Evolutionary conservation across 192 early-diverging fungal genomes (phyloP).

Genomic region (Coemansia sp.): DNA sequence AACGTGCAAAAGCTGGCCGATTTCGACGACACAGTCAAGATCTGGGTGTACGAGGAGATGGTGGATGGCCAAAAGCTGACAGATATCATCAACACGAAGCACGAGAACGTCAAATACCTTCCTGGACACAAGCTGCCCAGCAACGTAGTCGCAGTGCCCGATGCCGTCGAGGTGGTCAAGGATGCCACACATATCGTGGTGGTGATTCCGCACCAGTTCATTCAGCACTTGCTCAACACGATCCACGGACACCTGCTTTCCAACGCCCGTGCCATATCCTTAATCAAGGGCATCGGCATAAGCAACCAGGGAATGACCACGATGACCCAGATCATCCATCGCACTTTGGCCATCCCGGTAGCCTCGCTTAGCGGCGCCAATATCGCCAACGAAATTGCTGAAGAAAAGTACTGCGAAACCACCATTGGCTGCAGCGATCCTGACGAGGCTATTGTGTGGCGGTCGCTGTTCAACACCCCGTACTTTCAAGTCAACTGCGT

Average conservation of each 20-base stretch:
- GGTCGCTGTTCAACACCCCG: constrained; percentile 78
- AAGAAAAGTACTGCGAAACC: constrained; percentile 92
- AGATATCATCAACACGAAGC: constrained; percentile 89
- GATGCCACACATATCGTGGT: constrained; percentile 91
- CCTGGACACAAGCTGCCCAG: constrained; percentile 80
- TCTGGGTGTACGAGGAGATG: constrained; percentile 97
- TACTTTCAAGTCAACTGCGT: constrained; percentile 88
- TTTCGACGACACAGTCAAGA: constrained; percentile 79
- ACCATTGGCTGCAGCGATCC: constrained; percentile 78
- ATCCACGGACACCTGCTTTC: constrained; percentile 62
- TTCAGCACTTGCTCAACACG: constrained; percentile 66
- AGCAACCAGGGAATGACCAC: constrained; percentile 70
- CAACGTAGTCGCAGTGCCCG: constrained; percentile 83
- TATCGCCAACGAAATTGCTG: constrained; percentile 93
- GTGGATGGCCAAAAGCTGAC: constrained; percentile 81
- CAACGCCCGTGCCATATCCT: constrained; percentile 83
- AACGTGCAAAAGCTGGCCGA: constrained; percentile 69
- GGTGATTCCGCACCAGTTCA: constrained; percentile 95
- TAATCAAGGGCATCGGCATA: constrained; percentile 92
- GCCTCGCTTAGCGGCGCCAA: constrained; percentile 93
- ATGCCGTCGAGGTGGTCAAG: constrained; percentile 71
- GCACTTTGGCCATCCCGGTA: constrained; percentile 72
- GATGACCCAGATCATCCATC: constrained; percentile 78
- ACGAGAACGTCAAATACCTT: constrained; percentile 90
- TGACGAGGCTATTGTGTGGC: constrained; percentile 75